Conservation (phyloP, 129 eudicot species). For the Solidago caesia region DNA sequence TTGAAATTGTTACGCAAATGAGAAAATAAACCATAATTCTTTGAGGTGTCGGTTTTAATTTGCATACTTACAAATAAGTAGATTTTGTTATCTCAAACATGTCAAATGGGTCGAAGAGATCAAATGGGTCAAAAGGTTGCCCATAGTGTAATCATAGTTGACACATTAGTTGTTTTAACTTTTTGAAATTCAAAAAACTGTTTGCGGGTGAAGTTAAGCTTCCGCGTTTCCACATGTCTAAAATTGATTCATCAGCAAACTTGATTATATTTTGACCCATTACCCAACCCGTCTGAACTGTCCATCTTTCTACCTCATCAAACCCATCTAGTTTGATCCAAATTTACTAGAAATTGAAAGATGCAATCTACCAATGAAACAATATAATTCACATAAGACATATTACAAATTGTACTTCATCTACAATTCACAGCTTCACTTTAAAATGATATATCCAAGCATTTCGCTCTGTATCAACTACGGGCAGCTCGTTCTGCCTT, state of each 20-base stretch:
- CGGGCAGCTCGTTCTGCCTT: slow-evolving; percentile 34
- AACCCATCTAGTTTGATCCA: too few relatives aligned
- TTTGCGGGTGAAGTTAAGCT: not conserved
- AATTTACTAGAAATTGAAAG: too few relatives aligned
- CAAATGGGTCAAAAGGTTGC: too few relatives aligned
- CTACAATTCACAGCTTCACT: slow-evolving; percentile 31
- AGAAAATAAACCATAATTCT: not conserved
- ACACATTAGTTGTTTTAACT: not conserved
- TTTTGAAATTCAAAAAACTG: not conserved
- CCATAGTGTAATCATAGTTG: not conserved
- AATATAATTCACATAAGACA: slow-evolving; percentile 17
- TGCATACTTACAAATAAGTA: too few relatives aligned
- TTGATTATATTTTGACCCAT: not conserved
- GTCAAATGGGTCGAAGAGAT: too few relatives aligned
- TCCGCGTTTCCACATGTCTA: too few relatives aligned
- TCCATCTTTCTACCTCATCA: not conserved
- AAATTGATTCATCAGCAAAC: not conserved
- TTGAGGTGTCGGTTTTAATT: not conserved
- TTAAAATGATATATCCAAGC: slow-evolving; percentile 21
- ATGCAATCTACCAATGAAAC: too few relatives aligned
- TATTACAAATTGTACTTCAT: slow-evolving; percentile 8
- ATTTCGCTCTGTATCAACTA: slow-evolving; percentile 17
- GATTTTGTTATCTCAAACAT: too few relatives aligned
- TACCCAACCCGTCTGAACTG: not conserved
- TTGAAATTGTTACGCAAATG: not conserved